Evolutionary conservation across 2,329 filamentous ascomycete genomes (phyloP).

Genomic region (Boeremia lycopersici): DNA sequence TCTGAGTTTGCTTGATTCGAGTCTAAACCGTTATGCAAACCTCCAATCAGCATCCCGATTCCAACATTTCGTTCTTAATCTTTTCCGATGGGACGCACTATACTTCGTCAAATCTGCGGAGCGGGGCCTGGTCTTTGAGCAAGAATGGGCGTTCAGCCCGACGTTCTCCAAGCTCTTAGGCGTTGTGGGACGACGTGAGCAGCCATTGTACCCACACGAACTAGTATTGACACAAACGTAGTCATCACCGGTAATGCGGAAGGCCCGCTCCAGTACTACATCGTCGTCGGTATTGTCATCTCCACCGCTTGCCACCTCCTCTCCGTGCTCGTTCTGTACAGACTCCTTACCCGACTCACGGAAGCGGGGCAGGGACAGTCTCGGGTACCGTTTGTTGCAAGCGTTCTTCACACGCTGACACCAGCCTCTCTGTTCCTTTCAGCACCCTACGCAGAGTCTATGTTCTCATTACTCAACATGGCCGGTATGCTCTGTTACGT

Average conservation of each 20-base stretch:
- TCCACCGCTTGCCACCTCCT: slow-evolving; percentile 77
- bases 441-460: slow-evolving; percentile 81
- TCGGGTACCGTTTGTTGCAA: slow-evolving; percentile 69
- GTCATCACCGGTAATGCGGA: slow-evolving; percentile 24
- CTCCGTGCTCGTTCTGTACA: slow-evolving; percentile 74
- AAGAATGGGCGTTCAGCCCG: slow-evolving; percentile 83
- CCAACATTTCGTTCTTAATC: slow-evolving; percentile 56
- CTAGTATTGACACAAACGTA: slow-evolving; percentile 46
- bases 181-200: slow-evolving; percentile 51
- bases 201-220: slow-evolving; percentile 2
- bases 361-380: slow-evolving; percentile 26
- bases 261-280: slow-evolving; percentile 32
- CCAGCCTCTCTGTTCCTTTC: slow-evolving; percentile 90
- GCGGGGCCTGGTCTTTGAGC: slow-evolving; percentile 73
- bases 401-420: slow-evolving; percentile 79
- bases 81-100: slow-evolving; percentile 81
- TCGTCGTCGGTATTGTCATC: slow-evolving; percentile 66
- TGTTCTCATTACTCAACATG: slow-evolving; percentile 80
- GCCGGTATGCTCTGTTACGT: slow-evolving; percentile 73
- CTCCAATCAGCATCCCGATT: slow-evolving; percentile 22
- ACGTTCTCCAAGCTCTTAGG: slow-evolving; percentile 56
- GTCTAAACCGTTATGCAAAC: slow-evolving; percentile 23
- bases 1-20: slow-evolving; percentile 54
- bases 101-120: slow-evolving; percentile 71
- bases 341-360: slow-evolving; percentile 64